Conservation (phyloP, 2,329 filamentous ascomycete species). For the Aquanectria penicillioides region DNA sequence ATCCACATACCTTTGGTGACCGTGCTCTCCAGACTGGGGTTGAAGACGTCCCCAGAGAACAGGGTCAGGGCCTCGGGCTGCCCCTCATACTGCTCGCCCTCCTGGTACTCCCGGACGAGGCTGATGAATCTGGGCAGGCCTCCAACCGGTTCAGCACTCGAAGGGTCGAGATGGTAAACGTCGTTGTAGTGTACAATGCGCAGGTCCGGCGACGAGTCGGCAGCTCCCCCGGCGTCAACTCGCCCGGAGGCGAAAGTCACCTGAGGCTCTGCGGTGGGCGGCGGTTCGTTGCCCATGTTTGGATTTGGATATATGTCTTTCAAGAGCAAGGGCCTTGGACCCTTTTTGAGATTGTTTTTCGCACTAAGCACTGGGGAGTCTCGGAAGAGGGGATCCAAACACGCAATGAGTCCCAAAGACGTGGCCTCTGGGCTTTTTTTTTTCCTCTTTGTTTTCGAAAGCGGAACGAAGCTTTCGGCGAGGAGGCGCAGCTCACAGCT, state of each 20-base stretch:
- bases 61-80: constrained; percentile 78
- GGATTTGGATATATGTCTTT: background rate
- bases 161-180: constrained; percentile 85
- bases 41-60: constrained; percentile 94
- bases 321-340: background rate
- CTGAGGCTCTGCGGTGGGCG: constrained; percentile 42
- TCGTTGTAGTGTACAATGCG: constrained; percentile 93
- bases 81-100: constrained; percentile 66
- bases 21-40: constrained; percentile 87
- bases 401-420: background rate
- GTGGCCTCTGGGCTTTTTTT: background rate
- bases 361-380: no score
- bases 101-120: constrained; percentile 78
- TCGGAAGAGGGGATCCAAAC: no score
- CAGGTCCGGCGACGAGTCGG: constrained; percentile 67
- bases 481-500: constrained; percentile 18
- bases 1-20: constrained; percentile 79
- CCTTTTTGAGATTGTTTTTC: background rate
- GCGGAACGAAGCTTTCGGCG: constrained; percentile 11
- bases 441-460: background rate
- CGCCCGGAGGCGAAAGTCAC: constrained; percentile 40
- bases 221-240: constrained; percentile 26
- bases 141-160: constrained; percentile 83
- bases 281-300: constrained; percentile 34
- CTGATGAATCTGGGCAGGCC: constrained; percentile 85